Evolutionary conservation across 129 eudicot genomes (phyloP).

Genomic region (Flaveria brownii): DNA sequence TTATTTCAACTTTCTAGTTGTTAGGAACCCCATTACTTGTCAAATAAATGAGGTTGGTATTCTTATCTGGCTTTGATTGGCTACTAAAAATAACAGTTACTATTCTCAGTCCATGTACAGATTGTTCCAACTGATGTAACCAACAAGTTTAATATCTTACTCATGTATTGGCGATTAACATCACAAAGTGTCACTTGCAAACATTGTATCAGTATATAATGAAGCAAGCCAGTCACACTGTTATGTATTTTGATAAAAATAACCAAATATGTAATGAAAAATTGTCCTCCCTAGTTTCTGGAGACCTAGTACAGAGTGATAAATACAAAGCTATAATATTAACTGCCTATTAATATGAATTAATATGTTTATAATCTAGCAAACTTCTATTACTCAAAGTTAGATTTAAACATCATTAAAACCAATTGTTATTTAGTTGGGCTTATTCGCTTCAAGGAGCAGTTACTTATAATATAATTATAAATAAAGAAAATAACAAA

Average conservation of each 20-base stretch:
- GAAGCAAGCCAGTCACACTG: not conserved
- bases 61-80: slow-evolving; percentile 11
- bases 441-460: not conserved
- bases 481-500: not conserved
- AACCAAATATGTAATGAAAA: not conserved
- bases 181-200: not conserved
- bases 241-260: not conserved
- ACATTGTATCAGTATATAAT: not conserved
- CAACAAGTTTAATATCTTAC: slow-evolving; percentile 4
- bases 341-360: not conserved
- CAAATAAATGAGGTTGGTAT: not conserved
- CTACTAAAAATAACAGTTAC: slow-evolving; percentile 11
- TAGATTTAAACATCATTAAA: not conserved
- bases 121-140: slow-evolving; percentile 13
- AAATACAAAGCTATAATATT: not conserved
- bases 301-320: slow-evolving; percentile 1
- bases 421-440: not conserved
- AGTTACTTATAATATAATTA: not conserved
- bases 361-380: too few species aligned
- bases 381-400: slow-evolving; percentile 4
- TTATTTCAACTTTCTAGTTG: slow-evolving; percentile 16
- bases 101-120: slow-evolving; percentile 9
- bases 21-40: slow-evolving; percentile 9
- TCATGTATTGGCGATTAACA: not conserved
- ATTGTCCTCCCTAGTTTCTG: not conserved